phyloP scores from a whole-genome alignment of 345 rosid species.

The Heritiera littoralis region DNA sequence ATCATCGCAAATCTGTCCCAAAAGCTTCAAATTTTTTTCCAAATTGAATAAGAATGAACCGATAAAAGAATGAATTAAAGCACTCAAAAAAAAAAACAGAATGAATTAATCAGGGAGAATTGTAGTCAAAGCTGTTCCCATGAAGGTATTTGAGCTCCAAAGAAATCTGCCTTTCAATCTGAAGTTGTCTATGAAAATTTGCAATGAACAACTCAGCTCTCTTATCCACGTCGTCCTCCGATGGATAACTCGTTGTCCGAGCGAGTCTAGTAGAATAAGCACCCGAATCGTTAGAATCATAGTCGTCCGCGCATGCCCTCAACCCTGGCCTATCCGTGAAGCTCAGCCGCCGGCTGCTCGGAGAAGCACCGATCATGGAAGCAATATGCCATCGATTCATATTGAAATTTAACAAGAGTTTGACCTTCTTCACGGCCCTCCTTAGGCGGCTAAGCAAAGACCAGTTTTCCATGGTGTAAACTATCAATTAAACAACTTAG shows the following conservation, averaged over 20 bases:
- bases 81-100: too few relatives aligned
- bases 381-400: conserved; percentile 54
- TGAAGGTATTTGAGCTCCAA: conserved; percentile 54
- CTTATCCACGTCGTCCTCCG: conserved; percentile 68
- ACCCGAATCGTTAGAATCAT: conserved; percentile 22
- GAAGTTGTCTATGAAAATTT: conserved; percentile 71
- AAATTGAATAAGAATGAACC: not conserved
- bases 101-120: conserved; percentile 35
- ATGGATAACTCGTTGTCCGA: conserved; percentile 53
- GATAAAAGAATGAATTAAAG: too few relatives aligned
- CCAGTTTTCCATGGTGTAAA: conserved; percentile 18
- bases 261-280: conserved; percentile 18
- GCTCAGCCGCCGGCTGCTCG: conserved; percentile 45
- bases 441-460: conserved; percentile 56
- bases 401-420: conserved; percentile 48
- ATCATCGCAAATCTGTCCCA: not conserved
- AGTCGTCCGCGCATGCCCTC: conserved; percentile 34
- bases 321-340: conserved; percentile 65
- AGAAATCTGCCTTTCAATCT: conserved; percentile 82
- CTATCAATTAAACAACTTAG: not conserved
- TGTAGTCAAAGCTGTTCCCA: conserved; percentile 39
- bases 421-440: conserved; percentile 73
- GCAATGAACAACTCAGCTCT: conserved; percentile 77
- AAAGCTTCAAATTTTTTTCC: not conserved
- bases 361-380: conserved; percentile 42